phyloP scores from a whole-genome alignment of 2,329 filamentous ascomycete genomes.

The Talaromyces pinophilus region DNA sequence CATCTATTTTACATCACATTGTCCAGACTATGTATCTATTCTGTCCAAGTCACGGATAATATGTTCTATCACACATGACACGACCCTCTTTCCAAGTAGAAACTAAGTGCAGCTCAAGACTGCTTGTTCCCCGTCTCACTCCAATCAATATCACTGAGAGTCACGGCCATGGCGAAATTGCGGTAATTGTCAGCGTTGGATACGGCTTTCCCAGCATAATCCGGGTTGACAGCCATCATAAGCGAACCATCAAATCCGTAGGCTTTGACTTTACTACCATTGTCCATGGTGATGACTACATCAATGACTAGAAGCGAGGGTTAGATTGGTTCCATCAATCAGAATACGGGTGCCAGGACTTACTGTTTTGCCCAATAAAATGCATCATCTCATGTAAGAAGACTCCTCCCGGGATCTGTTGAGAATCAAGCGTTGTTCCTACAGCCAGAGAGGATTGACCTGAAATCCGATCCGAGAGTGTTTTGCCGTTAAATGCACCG shows the following conservation, averaged over 20 bases:
- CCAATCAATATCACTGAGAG: not conserved
- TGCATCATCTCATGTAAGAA: slow-evolving; percentile 7
- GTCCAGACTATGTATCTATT: not conserved
- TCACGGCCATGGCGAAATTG: slow-evolving; percentile 1
- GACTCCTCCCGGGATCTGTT: slow-evolving; percentile 1
- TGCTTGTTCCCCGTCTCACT: not conserved
- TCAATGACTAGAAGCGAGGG: not conserved
- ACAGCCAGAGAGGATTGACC: not conserved
- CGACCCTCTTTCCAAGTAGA: not conserved
- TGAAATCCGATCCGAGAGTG: not conserved
- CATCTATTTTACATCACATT: not conserved
- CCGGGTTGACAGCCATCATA: not conserved
- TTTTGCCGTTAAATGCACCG: not conserved
- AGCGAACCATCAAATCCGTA: slow-evolving; percentile 1
- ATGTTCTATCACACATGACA: not conserved
- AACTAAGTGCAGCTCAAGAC: not conserved
- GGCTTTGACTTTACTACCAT: not conserved
- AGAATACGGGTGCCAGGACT: not conserved
- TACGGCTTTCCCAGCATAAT: slow-evolving; percentile 1
- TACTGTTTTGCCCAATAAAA: not conserved
- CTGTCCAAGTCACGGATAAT: not conserved
- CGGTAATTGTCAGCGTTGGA: slow-evolving; percentile 8
- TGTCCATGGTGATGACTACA: slow-evolving; percentile 1
- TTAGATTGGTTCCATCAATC: not conserved
- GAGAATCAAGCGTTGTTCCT: slow-evolving; percentile 1